Evolutionary conservation across 164 flowering plant species (phyloP), one percentile per base, ranked within the genome.

Genomic region (Vitis labrusca): DNA sequence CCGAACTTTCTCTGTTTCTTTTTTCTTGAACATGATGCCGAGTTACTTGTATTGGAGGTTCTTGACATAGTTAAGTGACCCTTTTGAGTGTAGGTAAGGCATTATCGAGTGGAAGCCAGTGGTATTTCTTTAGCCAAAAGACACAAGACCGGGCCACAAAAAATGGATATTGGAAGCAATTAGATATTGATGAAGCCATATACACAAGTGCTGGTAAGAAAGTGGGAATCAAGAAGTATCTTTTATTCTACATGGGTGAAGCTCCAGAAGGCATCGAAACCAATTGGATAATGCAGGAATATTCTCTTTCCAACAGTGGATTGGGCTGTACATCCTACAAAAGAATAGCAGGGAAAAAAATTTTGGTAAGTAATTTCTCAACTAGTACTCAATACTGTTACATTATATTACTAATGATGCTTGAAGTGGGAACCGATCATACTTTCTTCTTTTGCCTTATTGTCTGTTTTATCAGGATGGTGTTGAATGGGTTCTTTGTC

Each of bases 281-380:
- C 44, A 72, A 63, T 23, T 84, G 87, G 85, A 14, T 82, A 3
- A 81, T 84, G 87, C 75, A 81, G 13, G 82, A 84, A 61, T 84
- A 75, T 75, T 81, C 59, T 30, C 77, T 79, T 15, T 63, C 65
- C 48, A 49, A 50, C 11, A 63, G 47, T 52, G 64, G 48, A 2
- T 17, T 19, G 1, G 19, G 29, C 12, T 53, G 51, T 50, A 15
- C 69, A 14, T 7, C 50, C 15, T 68, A 19, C 50, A 51, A 27
- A 16, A 63, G 60, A 27, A 59, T 54, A 19, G 10, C 27, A 53
- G 17, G 53, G 51, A 71, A 47, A 15, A 27, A 61, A 14, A 44
- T 61, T n/a, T 44, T n/a, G 10, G 77, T 79, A 59, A 70, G 73
- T 51, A 14, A 14, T 29, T 12, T 9, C 6, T 44, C 10, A 47